phyloP scores from a whole-genome alignment of 495 filamentous ascomycete species.

The Neurospora sp. region DNA sequence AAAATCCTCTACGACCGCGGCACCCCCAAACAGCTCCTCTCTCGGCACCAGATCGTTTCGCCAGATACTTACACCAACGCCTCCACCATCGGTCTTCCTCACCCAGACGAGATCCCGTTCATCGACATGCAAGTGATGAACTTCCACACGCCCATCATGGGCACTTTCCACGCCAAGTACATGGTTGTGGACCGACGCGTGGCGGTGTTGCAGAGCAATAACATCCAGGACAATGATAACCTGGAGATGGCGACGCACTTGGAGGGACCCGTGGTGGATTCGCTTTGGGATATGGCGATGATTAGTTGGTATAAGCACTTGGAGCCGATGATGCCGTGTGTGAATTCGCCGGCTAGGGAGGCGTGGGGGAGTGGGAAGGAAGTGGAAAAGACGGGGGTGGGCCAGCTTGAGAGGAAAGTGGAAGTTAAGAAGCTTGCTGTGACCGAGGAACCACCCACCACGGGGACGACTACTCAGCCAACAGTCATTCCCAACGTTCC shows the following conservation, averaged over 20 bases:
- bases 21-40: constrained; percentile 49
- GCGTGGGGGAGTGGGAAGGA: constrained; percentile 9
- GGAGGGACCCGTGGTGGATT: constrained; percentile 68
- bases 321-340: constrained; percentile 50
- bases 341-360: constrained; percentile 38
- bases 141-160: constrained; percentile 60
- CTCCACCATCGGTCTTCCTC: constrained; percentile 46
- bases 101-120: constrained; percentile 53
- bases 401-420: background rate
- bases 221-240: constrained; percentile 71
- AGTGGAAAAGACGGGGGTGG: background rate
- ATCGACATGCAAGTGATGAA: constrained; percentile 66
- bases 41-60: constrained; percentile 51
- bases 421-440: background rate
- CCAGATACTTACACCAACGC: constrained; percentile 46
- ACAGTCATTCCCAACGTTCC: constrained; percentile 28
- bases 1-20: constrained; percentile 72
- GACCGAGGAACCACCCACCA: background rate
- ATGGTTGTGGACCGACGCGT: constrained; percentile 63
- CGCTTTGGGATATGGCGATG: constrained; percentile 60
- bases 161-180: constrained; percentile 71
- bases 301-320: constrained; percentile 60
- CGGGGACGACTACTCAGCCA: background rate
- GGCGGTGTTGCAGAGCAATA: constrained; percentile 62
- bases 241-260: constrained; percentile 72